phyloP scores from a whole-genome alignment of 306 rosid genomes.

The Delonix regia region DNA sequence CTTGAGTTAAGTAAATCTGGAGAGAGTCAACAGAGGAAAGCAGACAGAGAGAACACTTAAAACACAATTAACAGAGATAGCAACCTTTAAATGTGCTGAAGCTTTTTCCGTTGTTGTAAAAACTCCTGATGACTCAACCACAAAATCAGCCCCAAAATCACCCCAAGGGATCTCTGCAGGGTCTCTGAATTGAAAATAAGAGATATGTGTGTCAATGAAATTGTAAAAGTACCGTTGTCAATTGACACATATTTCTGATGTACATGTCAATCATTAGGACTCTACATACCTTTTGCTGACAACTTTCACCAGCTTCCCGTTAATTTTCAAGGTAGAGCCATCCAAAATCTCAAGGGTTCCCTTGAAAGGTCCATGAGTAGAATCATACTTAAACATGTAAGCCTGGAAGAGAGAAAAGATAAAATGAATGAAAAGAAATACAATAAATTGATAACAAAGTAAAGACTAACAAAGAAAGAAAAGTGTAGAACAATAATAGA shows the following conservation, averaged over 20 bases:
- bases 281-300: conserved; percentile 68
- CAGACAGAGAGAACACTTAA: not conserved
- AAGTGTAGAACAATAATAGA: conserved; percentile 21
- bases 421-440: not conserved
- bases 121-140: conserved; percentile 92
- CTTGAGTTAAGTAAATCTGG: not conserved
- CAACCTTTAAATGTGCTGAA: conserved; percentile 78
- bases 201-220: conserved; percentile 20
- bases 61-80: conserved; percentile 18
- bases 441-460: not conserved
- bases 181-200: conserved; percentile 57
- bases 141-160: conserved; percentile 86
- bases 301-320: conserved; percentile 85
- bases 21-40: not conserved
- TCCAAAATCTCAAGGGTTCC: conserved; percentile 72
- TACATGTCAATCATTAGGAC: conserved; percentile 25
- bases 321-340: conserved; percentile 78
- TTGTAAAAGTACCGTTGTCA: not conserved
- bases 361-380: conserved; percentile 84
- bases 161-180: conserved; percentile 98
- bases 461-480: conserved; percentile 16
- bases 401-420: conserved; percentile 58
- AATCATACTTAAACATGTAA: conserved; percentile 94
- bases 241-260: conserved; percentile 1
- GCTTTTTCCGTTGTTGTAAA: conserved; percentile 89